phyloP scores from a whole-genome alignment of 1,284 basidiomycete genomes.

The Ustilago bromivora region DNA sequence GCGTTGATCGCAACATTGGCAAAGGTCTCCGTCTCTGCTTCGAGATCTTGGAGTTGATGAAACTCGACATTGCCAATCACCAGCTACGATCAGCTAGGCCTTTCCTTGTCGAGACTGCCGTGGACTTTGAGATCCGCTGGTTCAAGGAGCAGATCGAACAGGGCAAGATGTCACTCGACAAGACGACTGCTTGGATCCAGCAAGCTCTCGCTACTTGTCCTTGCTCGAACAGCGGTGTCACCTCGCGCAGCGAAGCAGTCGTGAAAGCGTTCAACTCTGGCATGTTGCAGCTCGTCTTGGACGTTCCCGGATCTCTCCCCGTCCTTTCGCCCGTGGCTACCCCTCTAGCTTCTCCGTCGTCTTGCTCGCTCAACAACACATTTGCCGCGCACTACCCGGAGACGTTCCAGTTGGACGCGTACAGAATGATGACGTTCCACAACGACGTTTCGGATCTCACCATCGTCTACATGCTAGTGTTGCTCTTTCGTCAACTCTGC shows the following conservation, averaged over 20 bases:
- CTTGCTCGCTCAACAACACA: conserved; percentile 54
- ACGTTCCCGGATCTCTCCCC: conserved; percentile 73
- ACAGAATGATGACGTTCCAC: conserved; percentile 78
- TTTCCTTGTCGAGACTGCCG: conserved; percentile 83
- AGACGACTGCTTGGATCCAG: conserved; percentile 78
- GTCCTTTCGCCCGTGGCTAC: conserved; percentile 57
- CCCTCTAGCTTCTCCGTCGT: conserved; percentile 68
- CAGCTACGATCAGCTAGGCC: conserved; percentile 88
- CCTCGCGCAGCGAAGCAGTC: conserved; percentile 63
- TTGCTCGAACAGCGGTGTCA: neutral
- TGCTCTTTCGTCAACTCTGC: conserved; percentile 79
- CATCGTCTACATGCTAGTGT: conserved; percentile 81
- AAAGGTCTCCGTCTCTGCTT: conserved; percentile 84
- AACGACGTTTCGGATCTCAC: conserved; percentile 81
- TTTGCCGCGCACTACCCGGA: conserved; percentile 72
- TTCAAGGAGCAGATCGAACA: conserved; percentile 77
- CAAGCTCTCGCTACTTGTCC: conserved; percentile 30
- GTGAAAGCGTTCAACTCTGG: conserved; percentile 76
- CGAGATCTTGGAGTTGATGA: conserved; percentile 93
- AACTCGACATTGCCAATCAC: conserved; percentile 94
- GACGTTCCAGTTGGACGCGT: conserved; percentile 84
- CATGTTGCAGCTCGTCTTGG: conserved; percentile 79
- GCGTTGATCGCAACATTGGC: conserved; percentile 73
- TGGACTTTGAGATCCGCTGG: conserved; percentile 82
- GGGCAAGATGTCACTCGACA: conserved; percentile 73